Evolutionary conservation across 1,284 basidiomycete genomes (phyloP), one percentile per base, ranked within the genome.

Genomic region (Cutaneotrichosporon cutaneum): DNA sequence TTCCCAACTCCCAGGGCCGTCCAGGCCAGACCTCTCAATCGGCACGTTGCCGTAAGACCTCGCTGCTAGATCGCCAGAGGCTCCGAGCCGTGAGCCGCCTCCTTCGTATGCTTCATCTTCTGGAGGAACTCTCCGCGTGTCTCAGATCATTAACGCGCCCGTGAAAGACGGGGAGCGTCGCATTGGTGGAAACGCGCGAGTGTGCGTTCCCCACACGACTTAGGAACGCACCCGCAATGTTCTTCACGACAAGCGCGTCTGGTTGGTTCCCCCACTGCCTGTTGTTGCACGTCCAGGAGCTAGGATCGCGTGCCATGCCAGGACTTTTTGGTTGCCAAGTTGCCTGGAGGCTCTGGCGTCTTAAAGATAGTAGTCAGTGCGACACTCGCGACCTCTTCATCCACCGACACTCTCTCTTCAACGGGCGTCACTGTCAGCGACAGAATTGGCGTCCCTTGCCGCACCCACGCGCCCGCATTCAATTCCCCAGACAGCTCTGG

Each of bases 191-290:
- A 5, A 36, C 22, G 47, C 24, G 47, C 11, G 26, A 48, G 6
- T 48, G 47, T 5, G 13, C 44, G n/a, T 24, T 9, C 9, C 44
- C 44, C 9, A 27, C 24, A 27, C 47, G 22, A 8, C 47, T 24
- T 16, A 48, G 47, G 47, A 48, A 48, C 47, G 47, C 47, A 48
- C 47, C 47, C 47, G 47, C 47, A 48, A 48, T 48, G 47, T 27
- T 27, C 24, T 14, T 27, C 13, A 48, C 47, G 47, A 27, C 47
- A 48, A 6, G 24, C 6, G 44, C n/a, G 8, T 21, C 4, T 7
- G 18, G 24, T 26, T 24, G 47, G 14, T 8, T 11, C 13, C 24
- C 47, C 24, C 24, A 9, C 18, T 7, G 26, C 47, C 47, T 24
- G 26, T 27, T 24, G 27, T 48, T 48, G 47, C 47, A 48, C 47